These are phyloP conservation scores for Phyllostachys edulis DNA, from an alignment of 176 grass and related monocot genomes.

Conservation along the genomic window DNA sequence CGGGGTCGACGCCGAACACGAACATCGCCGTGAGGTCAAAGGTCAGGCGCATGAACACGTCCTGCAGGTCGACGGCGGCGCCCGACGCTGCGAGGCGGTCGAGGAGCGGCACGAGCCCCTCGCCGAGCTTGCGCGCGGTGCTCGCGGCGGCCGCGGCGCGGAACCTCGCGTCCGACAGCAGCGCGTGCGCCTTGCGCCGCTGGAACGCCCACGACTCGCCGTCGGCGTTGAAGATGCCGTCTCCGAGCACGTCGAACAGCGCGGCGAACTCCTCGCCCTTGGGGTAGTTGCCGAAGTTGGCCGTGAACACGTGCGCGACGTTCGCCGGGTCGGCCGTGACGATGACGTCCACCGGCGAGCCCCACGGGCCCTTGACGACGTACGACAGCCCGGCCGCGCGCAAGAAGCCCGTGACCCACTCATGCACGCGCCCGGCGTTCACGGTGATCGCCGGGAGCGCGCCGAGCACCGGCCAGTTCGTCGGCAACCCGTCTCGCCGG, in stretches of 20 bases:
- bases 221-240: slow-evolving; percentile 75
- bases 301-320: slow-evolving; percentile 64
- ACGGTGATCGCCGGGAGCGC: slow-evolving; percentile 38
- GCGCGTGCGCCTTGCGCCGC: slow-evolving; percentile 51
- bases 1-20: slow-evolving; percentile 62
- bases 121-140: slow-evolving; percentile 55
- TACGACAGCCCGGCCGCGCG: slow-evolving; percentile 20
- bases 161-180: slow-evolving; percentile 53
- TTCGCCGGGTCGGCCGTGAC: slow-evolving; percentile 63
- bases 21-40: slow-evolving; percentile 72
- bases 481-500: slow-evolving; percentile 30
- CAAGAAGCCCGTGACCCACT: slow-evolving; percentile 48
- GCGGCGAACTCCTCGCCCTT: slow-evolving; percentile 65
- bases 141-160: slow-evolving; percentile 26
- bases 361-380: slow-evolving; percentile 39
- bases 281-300: slow-evolving; percentile 66
- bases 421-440: slow-evolving; percentile 46
- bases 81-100: slow-evolving; percentile 32
- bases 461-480: slow-evolving; percentile 70
- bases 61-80: slow-evolving; percentile 54
- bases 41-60: slow-evolving; percentile 71
- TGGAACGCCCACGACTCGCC: slow-evolving; percentile 69
- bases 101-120: slow-evolving; percentile 52
- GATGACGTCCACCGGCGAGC: slow-evolving; percentile 51
- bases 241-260: slow-evolving; percentile 69